These are phyloP conservation scores for Erysimum cheiranthoides DNA, from an alignment of 345 rosid genomes.

Conservation along the genomic window DNA sequence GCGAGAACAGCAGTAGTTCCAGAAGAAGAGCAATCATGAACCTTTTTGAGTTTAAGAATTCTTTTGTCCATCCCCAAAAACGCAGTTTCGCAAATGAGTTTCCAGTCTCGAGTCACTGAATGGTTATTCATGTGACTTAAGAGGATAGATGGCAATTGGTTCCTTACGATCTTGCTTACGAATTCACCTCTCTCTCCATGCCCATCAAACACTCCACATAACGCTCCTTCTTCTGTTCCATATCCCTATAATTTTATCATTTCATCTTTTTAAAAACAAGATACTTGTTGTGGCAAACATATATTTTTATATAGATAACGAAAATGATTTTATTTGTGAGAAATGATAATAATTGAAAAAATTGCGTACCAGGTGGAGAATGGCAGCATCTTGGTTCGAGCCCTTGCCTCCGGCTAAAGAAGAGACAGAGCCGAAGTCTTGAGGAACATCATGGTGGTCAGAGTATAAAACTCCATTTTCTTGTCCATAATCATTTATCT, in stretches of 20 bases:
- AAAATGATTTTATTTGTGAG: neutral
- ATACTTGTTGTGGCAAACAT: neutral
- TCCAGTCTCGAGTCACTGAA: conserved; percentile 39
- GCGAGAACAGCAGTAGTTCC: conserved; percentile 87
- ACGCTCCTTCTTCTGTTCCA: conserved; percentile 61
- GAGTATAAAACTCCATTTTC: conserved; percentile 39
- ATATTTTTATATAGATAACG: neutral
- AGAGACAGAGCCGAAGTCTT: conserved; percentile 57
- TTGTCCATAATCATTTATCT: conserved; percentile 42
- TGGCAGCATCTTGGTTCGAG: conserved; percentile 82
- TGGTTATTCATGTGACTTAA: conserved; percentile 55
- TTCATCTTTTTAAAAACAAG: neutral
- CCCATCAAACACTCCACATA: conserved; percentile 88
- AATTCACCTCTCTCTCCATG: conserved; percentile 82
- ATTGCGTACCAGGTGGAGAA: conserved; percentile 59
- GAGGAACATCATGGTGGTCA: conserved; percentile 23
- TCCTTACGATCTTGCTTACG: conserved; percentile 71
- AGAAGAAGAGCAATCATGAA: conserved; percentile 68
- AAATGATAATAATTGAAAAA: neutral
- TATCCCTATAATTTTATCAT: conserved; percentile 51
- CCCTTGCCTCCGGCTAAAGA: conserved; percentile 77
- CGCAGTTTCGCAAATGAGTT: conserved; percentile 50
- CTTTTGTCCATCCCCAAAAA: conserved; percentile 75
- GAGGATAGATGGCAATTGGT: conserved; percentile 62
- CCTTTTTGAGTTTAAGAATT: conserved; percentile 62